Evolutionary conservation across 2,329 filamentous ascomycete species (phyloP).

Genomic region (Sporothrix euskadiensis): DNA sequence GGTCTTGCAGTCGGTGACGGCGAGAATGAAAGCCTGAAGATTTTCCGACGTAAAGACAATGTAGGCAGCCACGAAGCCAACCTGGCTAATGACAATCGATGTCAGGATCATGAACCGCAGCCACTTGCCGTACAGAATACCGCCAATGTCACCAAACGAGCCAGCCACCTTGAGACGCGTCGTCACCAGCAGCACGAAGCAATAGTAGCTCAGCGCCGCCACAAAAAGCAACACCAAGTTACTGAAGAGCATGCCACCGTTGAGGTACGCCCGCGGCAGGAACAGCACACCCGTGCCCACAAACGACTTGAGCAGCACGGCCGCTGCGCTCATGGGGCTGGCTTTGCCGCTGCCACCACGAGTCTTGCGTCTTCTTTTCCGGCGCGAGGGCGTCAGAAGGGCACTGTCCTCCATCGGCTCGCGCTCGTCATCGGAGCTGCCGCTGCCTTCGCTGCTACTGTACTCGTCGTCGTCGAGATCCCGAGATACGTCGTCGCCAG

Average conservation of each 20-base stretch:
- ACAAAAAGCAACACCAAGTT: conserved; percentile 86
- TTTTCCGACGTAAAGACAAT: conserved; percentile 98
- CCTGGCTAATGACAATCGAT: conserved; percentile 92
- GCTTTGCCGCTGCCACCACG: conserved; percentile 74
- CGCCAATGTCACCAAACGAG: conserved; percentile 98
- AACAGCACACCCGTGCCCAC: conserved; percentile 96
- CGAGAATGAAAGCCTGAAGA: conserved; percentile 88
- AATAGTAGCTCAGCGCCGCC: conserved; percentile 89
- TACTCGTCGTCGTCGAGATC: conserved; percentile 36
- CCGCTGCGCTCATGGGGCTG: conserved; percentile 72
- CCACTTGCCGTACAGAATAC: conserved; percentile 84
- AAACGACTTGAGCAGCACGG: conserved; percentile 93
- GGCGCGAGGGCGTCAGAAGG: conserved; percentile 72
- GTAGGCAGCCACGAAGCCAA: conserved; percentile 92
- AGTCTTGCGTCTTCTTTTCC: conserved; percentile 73
- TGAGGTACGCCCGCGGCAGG: conserved; percentile 87
- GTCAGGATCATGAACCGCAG: conserved; percentile 84
- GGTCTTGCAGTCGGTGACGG: conserved; percentile 83
- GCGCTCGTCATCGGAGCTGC: conserved; percentile 62
- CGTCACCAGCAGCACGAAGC: conserved; percentile 89
- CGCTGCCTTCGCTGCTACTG: conserved; percentile 53
- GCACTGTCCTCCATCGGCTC: conserved; percentile 88
- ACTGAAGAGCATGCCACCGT: conserved; percentile 96
- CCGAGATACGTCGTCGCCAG: conserved; percentile 53
- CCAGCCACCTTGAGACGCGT: conserved; percentile 82